Conservation (phyloP, 75 land plant genomes). For the Cryptomeria japonica region DNA sequence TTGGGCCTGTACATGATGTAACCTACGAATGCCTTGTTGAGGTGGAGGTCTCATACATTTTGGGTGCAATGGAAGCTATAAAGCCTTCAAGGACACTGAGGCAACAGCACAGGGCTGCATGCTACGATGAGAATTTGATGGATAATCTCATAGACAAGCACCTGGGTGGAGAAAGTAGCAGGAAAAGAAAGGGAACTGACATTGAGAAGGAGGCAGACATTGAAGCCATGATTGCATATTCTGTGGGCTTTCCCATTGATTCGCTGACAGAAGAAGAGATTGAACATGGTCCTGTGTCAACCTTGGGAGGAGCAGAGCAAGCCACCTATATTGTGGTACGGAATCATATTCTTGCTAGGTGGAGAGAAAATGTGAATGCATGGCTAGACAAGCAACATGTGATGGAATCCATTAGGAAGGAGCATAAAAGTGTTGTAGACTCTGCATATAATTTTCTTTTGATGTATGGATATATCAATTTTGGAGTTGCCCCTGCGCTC, state of each 20-base stretch:
- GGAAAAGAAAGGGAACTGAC: slow-evolving; percentile 42
- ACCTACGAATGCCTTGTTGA: background rate
- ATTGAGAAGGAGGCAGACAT: slow-evolving; percentile 66
- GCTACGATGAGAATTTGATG: slow-evolving; percentile 77
- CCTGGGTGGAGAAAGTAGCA: slow-evolving; percentile 37
- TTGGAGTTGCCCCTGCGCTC: slow-evolving; percentile 78
- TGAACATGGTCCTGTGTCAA: slow-evolving; percentile 63
- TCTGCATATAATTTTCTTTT: slow-evolving; percentile 80
- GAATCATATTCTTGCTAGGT: slow-evolving; percentile 80
- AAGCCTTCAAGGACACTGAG: slow-evolving; percentile 28
- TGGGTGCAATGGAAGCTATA: slow-evolving; percentile 4
- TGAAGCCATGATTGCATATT: slow-evolving; percentile 86
- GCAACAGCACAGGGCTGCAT: slow-evolving; percentile 31
- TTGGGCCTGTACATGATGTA: slow-evolving; percentile 4
- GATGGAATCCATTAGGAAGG: slow-evolving; percentile 65
- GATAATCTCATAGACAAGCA: slow-evolving; percentile 72
- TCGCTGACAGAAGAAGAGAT: slow-evolving; percentile 80
- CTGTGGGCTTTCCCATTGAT: slow-evolving; percentile 88
- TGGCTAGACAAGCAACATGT: slow-evolving; percentile 65
- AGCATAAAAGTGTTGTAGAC: slow-evolving; percentile 68
- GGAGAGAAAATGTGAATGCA: slow-evolving; percentile 69
- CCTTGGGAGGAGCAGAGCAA: slow-evolving; percentile 68
- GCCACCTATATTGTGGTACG: slow-evolving; percentile 80
- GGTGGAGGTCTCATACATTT: slow-evolving; percentile 9
- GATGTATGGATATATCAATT: slow-evolving; percentile 85